Percentiles rank a stretch among this genome's conserved stretches.
Conservation (phyloP, 2,329 filamentous ascomycete species). For the Coniochaeta sp. region DNA sequence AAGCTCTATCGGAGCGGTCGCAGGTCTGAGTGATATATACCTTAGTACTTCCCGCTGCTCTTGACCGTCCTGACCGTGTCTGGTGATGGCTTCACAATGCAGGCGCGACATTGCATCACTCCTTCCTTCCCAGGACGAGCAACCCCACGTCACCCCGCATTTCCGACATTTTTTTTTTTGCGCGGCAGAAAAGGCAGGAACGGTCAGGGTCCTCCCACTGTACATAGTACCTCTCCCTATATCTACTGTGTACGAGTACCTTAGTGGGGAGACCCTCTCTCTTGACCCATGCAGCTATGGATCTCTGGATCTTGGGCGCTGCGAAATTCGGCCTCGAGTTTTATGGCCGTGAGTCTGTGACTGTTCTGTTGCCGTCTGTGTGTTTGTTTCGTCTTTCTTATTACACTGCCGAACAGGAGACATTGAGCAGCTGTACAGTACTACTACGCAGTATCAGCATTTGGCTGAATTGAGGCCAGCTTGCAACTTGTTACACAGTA, state of each 20-base stretch:
- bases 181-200: background rate
- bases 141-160: background rate
- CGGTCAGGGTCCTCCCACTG: background rate
- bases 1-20: too few relatives aligned
- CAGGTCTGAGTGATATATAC: too few relatives aligned
- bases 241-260: background rate
- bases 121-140: background rate
- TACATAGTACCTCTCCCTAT: background rate
- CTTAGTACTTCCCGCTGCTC: too few relatives aligned
- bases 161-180: background rate
- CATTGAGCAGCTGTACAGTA: background rate
- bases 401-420: background rate
- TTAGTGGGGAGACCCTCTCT: background rate
- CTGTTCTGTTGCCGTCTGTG: background rate
- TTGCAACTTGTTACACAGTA: background rate
- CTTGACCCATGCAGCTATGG: too few relatives aligned
- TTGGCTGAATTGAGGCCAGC: background rate
- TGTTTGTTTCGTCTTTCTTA: background rate
- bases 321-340: conserved; percentile 1
- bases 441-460: background rate
- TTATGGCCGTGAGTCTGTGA: background rate
- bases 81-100: background rate
- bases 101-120: background rate
- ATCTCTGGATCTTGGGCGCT: too few relatives aligned
- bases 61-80: too few relatives aligned